Percentiles rank a stretch among this genome's conserved stretches.
phyloP scores from a whole-genome alignment of 2,329 filamentous ascomycete species.

The Juglanconis juglandina region DNA sequence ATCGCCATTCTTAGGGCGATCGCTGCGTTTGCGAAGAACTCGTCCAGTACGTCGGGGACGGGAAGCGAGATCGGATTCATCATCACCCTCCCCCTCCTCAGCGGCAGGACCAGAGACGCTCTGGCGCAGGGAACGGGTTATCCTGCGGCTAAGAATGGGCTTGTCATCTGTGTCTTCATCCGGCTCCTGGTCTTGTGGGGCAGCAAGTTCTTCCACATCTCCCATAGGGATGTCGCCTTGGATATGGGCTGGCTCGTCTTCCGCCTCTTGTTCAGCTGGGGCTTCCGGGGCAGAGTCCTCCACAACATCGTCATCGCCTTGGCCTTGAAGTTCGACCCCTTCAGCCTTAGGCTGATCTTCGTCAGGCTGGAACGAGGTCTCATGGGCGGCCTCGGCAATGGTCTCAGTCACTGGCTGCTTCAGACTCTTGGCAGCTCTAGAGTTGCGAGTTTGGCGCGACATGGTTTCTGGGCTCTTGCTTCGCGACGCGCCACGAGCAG shows the following conservation, averaged over 20 bases:
- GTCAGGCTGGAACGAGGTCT: slow-evolving; percentile 34
- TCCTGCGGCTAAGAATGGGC: slow-evolving; percentile 6
- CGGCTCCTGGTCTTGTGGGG: slow-evolving; percentile 28
- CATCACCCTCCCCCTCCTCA: slow-evolving; percentile 22
- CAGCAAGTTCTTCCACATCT: slow-evolving; percentile 30
- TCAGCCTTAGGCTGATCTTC: slow-evolving; percentile 29
- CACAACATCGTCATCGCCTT: slow-evolving; percentile 19
- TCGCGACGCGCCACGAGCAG: slow-evolving; percentile 45
- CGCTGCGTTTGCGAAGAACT: slow-evolving; percentile 11
- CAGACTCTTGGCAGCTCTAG: slow-evolving; percentile 49
- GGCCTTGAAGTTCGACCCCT: slow-evolving; percentile 27
- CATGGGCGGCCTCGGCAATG: slow-evolving; percentile 52
- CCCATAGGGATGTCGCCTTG: slow-evolving; percentile 20
- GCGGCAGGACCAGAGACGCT: slow-evolving; percentile 25
- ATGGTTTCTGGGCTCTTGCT: slow-evolving; percentile 56
- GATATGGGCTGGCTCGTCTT: slow-evolving; percentile 18
- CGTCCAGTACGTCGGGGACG: slow-evolving; percentile 12
- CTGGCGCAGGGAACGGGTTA: slow-evolving; percentile 15
- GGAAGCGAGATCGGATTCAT: slow-evolving; percentile 18
- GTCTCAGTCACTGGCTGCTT: slow-evolving; percentile 45
- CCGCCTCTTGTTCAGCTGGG: slow-evolving; percentile 21
- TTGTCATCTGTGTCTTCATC: slow-evolving; percentile 32
- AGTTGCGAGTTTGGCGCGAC: slow-evolving; percentile 39
- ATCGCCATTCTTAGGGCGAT: slow-evolving; percentile 43
- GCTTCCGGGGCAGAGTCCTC: slow-evolving; percentile 18